Evolutionary conservation across 768 basidiomycete species (phyloP), one percentile per base, ranked within the genome.

Genomic region (Saitozyma sp.): DNA sequence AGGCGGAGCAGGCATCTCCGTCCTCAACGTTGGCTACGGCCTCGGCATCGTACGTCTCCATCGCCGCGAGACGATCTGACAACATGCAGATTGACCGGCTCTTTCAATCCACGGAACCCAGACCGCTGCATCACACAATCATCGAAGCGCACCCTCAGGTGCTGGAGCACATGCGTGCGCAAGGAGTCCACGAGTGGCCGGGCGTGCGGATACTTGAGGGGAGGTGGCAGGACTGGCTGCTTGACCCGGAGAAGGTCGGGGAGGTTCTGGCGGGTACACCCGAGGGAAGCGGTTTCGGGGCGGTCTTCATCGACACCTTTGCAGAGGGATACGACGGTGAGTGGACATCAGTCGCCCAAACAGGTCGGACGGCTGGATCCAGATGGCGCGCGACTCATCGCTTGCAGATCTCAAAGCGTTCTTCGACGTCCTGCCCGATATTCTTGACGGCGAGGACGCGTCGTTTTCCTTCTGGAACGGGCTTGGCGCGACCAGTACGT

Each of bases 401-500:
- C 29, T 9, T 13, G 46, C 60, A 82, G 89, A 89, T 64, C 84
- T 98, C 45, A 85, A 85, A 68, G 81, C 82, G 39, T 95, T 98
- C 81, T 97, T 99, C 78, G 86, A 87, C 58, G 82, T 84, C 50
- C 78, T 96, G 2, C 91, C 91, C 3, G 83, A 89, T 69, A 83
- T 99, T 6, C 82, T 97, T 14, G 83, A 84, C 19, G 86, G 87
- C 13, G 84, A 86, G n/a, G 82, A 86, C 13, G 88, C 89, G n/a
- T 83, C 86, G 14, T 90, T 94, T 76, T 89, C 92, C 63, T 99
- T 98, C 81, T 99, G 98, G 84, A 92, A 99, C 73, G 96, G 96
- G 11, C 84, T 99, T 9, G 96, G 91, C 14, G 95, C 94, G 39
- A 97, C 92, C 8, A 92, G 91, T 89, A 74, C 77, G 88, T 81